Evolutionary conservation across 2,329 filamentous ascomycete genomes (phyloP), one percentile per base, ranked within the genome.

Genomic region (Aspergillus unguis): DNA sequence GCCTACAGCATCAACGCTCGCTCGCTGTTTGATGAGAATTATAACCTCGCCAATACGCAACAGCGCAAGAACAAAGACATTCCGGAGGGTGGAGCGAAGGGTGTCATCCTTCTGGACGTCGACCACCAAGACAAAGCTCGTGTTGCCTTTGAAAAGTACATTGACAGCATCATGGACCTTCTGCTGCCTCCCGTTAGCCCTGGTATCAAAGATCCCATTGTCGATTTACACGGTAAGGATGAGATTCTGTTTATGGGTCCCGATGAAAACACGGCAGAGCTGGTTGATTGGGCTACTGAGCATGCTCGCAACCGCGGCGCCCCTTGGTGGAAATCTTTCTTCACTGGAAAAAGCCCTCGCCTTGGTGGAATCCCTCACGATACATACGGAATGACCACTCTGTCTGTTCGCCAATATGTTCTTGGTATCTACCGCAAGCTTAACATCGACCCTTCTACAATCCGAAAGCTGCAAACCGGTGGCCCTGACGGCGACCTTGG

Each of bases 31-130:
- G 94, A 99, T 64, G 94, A 99, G 77, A 99, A 99, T 76, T 99
- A 99, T 75, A 95, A 94, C 58, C 83, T 99, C 56, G 92, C 94
- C 60, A 97, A 95, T 75, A 99, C 94, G 0, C 94, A 99, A 75
- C 94, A 99, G 77, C 90, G 94, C 68, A 99, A 99, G 83, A 99
- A 99, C 82, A 99, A 99, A 80, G 94, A 99, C 66, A 99, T 99
- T 48, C 94, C 94, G 2, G 94, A 99, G 77, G 94, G 94, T 59
- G 94, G 94, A 50, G 95, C 92, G 65, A 99, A 99, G 79, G 94
- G 94, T 76, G 94, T 99, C 53, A 92, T 99, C 55, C 82, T 99
- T 43, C 84, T 99, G 37, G 92, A 99, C 71, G 85, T 90, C 58
- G 87, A 92, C 70, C 91, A 96, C 74, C 94, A 99, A 74, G 90